Percentiles rank a stretch among this genome's conserved stretches.
Conservation (phyloP, 257 asterid species). For the Rauvolfia tetraphylla region DNA sequence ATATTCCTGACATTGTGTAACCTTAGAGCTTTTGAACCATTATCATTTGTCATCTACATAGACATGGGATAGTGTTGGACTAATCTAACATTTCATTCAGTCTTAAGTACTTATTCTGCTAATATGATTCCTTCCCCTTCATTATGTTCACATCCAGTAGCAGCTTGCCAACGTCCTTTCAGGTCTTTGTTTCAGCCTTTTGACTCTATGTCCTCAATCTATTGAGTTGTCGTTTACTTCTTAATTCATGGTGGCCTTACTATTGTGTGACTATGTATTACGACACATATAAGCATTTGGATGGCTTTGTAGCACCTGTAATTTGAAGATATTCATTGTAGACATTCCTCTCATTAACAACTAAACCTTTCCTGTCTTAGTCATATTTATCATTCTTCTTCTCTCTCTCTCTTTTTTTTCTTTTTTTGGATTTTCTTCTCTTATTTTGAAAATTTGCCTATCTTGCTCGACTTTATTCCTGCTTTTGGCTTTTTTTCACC, state of each 20-base stretch:
- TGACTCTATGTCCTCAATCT: neutral
- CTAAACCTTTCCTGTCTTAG: too few species aligned
- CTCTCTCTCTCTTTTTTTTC: neutral
- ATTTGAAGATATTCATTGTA: neutral
- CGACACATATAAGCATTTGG: neutral
- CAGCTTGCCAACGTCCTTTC: neutral
- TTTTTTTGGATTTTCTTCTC: too few species aligned
- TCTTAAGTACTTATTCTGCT: neutral
- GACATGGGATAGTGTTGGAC: neutral
- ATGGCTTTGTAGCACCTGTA: neutral
- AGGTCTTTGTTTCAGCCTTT: neutral
- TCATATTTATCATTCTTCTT: neutral
- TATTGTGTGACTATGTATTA: neutral
- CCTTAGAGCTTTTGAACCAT: neutral
- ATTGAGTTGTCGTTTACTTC: neutral
- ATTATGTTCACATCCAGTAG: neutral
- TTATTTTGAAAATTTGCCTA: too few species aligned
- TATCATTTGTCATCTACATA: neutral
- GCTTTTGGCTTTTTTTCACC: too few species aligned
- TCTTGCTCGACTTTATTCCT: too few species aligned
- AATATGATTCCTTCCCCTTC: neutral
- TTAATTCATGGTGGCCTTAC: neutral
- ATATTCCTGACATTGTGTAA: neutral
- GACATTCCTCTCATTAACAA: too few species aligned
- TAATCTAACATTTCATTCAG: neutral